Percentiles rank a stretch among this genome's conserved stretches.
Evolutionary conservation across 148 eudicot genomes (phyloP).

Genomic region (Amaranthus hypochondriacus): DNA sequence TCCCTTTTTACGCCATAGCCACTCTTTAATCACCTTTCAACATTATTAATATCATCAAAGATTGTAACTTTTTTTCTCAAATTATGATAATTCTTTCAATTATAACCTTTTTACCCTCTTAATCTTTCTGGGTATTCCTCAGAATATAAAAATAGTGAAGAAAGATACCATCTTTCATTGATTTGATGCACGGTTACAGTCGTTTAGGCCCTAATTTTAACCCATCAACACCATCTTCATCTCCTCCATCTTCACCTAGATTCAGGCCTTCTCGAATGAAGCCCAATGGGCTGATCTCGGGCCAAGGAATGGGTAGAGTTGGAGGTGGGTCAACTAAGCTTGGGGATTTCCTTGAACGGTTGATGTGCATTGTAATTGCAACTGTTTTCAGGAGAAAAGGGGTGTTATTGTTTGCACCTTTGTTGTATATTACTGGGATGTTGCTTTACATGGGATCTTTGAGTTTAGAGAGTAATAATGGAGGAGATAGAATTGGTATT

Average conservation of each 20-base stretch:
- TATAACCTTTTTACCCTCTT: neutral
- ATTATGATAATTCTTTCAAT: neutral
- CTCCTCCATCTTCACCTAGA: slow-evolving; percentile 45
- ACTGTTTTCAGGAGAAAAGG: slow-evolving; percentile 70
- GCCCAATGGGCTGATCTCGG: slow-evolving; percentile 32
- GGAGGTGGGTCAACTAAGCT: slow-evolving; percentile 37
- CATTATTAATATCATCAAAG: too few species aligned
- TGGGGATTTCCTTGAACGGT: slow-evolving; percentile 59
- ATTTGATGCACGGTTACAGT: slow-evolving; percentile 67
- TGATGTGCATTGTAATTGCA: slow-evolving; percentile 54
- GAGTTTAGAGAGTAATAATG: slow-evolving; percentile 43
- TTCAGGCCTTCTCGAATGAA: slow-evolving; percentile 41
- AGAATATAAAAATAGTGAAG: neutral
- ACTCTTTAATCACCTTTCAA: neutral
- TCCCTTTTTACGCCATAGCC: slow-evolving; percentile 6
- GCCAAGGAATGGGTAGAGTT: slow-evolving; percentile 22
- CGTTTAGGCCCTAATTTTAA: slow-evolving; percentile 41
- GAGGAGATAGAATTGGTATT: slow-evolving; percentile 7
- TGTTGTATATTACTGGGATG: slow-evolving; percentile 81
- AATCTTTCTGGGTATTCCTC: neutral
- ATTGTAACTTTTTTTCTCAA: neutral
- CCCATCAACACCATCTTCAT: slow-evolving; percentile 32
- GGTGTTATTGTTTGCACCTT: slow-evolving; percentile 68
- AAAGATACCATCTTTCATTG: slow-evolving; percentile 7
- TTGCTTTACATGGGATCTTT: slow-evolving; percentile 79